A percentile compares a stretch with the other conserved stretches of the same genome.
Evolutionary conservation across 805 yeast genomes (phyloP).

Genomic region (Kodamaea kakaduensis): DNA sequence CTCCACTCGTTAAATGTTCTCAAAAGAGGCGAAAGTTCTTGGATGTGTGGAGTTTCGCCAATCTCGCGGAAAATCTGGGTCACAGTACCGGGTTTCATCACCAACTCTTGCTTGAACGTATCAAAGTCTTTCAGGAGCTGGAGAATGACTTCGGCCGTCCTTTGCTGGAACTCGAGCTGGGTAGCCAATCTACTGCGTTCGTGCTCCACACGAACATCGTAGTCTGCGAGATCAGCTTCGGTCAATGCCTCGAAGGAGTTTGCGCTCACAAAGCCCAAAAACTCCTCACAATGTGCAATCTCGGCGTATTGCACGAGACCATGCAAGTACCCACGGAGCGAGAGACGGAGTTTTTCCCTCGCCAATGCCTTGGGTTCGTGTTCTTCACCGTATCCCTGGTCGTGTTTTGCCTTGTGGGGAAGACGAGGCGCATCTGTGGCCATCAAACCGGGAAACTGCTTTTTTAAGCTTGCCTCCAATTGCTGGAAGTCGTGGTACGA

Average conservation of each 20-base stretch:
- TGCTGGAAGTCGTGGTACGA: constrained; percentile 65
- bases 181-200: constrained; percentile 56
- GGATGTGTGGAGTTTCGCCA: constrained; percentile 47
- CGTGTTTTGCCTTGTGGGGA: constrained; percentile 50
- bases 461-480: constrained; percentile 50
- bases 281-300: constrained; percentile 47
- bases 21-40: constrained; percentile 62
- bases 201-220: constrained; percentile 51
- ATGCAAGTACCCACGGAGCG: constrained; percentile 70
- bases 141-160: constrained; percentile 56
- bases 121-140: constrained; percentile 54
- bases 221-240: constrained; percentile 49
- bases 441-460: constrained; percentile 60
- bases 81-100: constrained; percentile 52
- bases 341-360: constrained; percentile 73
- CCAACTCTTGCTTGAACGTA: constrained; percentile 51
- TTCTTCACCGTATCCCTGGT: constrained; percentile 21
- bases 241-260: constrained; percentile 33
- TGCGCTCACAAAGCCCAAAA: constrained; percentile 51
- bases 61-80: constrained; percentile 62
- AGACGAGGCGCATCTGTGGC: constrained; percentile 50
- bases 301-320: constrained; percentile 51
- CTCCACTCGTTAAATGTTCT: constrained; percentile 75
- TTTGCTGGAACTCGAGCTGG: constrained; percentile 69
- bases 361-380: constrained; percentile 36